Conservation (phyloP, 768 basidiomycete species). For the Auriculariales sp. region DNA sequence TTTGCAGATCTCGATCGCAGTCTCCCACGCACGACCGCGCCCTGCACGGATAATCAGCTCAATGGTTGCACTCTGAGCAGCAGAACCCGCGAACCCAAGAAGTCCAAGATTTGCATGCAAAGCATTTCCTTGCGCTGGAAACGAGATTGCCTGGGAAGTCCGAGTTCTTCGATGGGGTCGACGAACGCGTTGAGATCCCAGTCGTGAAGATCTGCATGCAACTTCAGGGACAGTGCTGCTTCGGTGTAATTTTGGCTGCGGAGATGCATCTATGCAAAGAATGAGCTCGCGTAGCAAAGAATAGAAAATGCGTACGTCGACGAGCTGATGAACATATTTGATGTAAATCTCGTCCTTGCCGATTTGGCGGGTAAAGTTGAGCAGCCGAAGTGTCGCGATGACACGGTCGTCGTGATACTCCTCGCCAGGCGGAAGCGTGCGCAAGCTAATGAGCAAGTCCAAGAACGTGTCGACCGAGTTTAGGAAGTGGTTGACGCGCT, state of each 20-base stretch:
- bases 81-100: constrained; percentile 44
- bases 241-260: constrained; percentile 85
- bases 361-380: constrained; percentile 88
- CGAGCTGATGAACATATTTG: constrained; percentile 90
- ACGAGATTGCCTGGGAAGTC: constrained; percentile 81
- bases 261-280: constrained; percentile 54
- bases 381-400: constrained; percentile 77
- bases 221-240: constrained; percentile 82
- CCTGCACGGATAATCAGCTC: constrained; percentile 28
- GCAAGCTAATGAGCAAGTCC: constrained; percentile 73
- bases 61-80: not conserved
- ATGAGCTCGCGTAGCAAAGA: not conserved
- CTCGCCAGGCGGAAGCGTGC: constrained; percentile 81
- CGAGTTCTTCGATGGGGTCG: constrained; percentile 78
- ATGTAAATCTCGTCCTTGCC: constrained; percentile 90
- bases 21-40: constrained; percentile 96
- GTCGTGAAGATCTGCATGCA: constrained; percentile 85
- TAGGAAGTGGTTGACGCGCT: constrained; percentile 67
- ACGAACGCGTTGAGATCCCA: constrained; percentile 79
- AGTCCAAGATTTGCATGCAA: constrained; percentile 83
- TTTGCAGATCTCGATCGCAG: constrained; percentile 83
- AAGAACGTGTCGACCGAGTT: constrained; percentile 88
- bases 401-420: constrained; percentile 92
- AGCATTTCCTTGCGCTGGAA: constrained; percentile 92
- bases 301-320: constrained; percentile 45